Evolutionary conservation across 1,284 basidiomycete species (phyloP).

Genomic region (Cryptococcus floricola): DNA sequence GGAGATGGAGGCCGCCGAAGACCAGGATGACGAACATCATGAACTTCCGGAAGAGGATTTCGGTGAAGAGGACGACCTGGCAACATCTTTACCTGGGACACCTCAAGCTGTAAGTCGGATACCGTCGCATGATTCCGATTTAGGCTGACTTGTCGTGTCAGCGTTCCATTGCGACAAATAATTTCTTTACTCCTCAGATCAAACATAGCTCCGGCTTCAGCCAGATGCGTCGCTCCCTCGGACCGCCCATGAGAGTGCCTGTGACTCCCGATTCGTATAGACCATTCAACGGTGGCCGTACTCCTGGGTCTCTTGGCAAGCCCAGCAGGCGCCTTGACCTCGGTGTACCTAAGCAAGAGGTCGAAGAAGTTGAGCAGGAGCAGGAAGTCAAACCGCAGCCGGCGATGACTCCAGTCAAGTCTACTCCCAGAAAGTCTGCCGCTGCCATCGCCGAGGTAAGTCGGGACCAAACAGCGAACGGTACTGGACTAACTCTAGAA

Average conservation of each 20-base stretch:
- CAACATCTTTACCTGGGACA: slow-evolving; percentile 16
- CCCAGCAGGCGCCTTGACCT: slow-evolving; percentile 15
- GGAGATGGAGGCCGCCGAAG: slow-evolving; percentile 2
- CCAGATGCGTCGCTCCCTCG: slow-evolving; percentile 22
- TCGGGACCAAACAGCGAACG: not conserved
- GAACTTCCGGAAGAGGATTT: slow-evolving; percentile 6
- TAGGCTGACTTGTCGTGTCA: slow-evolving; percentile 1
- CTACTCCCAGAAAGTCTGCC: slow-evolving; percentile 8
- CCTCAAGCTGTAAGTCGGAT: slow-evolving; percentile 11
- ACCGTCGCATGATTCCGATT: not conserved
- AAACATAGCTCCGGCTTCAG: not conserved
- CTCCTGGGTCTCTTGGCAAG: slow-evolving; percentile 22
- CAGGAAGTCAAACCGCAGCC: not conserved
- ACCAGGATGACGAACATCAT: slow-evolving; percentile 8
- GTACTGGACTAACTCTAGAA: not conserved
- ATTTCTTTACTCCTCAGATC: slow-evolving; percentile 39
- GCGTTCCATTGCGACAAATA: slow-evolving; percentile 11
- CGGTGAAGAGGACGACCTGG: slow-evolving; percentile 15
- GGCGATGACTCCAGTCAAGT: not conserved
- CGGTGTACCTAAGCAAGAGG: slow-evolving; percentile 8
- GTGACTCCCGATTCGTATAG: slow-evolving; percentile 11
- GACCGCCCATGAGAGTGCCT: slow-evolving; percentile 19
- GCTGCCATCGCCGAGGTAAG: slow-evolving; percentile 22
- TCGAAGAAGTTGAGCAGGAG: not conserved
- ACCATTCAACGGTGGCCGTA: not conserved